Base-by-base conservation (phyloP, 2,329 filamentous ascomycete genomes). In the Phialophora verrucosa region DNA sequence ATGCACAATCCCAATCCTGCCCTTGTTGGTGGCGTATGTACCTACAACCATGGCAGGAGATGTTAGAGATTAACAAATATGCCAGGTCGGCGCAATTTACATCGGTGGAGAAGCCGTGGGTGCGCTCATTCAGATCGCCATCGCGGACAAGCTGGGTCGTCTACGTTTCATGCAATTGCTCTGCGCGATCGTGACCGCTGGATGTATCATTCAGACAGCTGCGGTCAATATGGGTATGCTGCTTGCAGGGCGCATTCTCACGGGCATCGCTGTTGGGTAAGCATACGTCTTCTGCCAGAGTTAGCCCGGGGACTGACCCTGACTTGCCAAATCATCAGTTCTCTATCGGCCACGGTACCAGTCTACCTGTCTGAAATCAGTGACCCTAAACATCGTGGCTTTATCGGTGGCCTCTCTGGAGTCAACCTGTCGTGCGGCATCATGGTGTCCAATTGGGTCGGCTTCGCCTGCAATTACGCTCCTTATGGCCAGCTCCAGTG, bases 351-450 rank as follows among this genome's bases (percentile, higher is more conserved):
- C 66, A 70, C 68, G 2, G 73, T 65, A 65, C 68, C 68, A 20
- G 56, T 70, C 57, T 70, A 70, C 49, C 64, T 70, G 29, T 64
- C 59, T n/a, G 68, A 70, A 29, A 70, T 83, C 73, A 82, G 82
- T 60, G 42, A 79, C 80, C 70, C 89, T 88, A 68, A 86, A 84
- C 78, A 91, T 69, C 87, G 91, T 74, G 91, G 91, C 75, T 88
- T 90, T 61, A 85, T 93, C 60, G 91, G 93, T n/a, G 87, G 90
- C 1, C 90, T 90, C 6, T 93, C 93, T 81, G 91, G 93, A 75
- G 93, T 92, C 83, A 91, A 88, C 77, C 88, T 93, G 77, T 93
- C 91, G 64, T 84, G 93, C 70, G 91, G 91, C 79, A 82, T 94
- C 70, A 83, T 94, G 77, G 79, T 93, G 66, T 91, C 91, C 25